Evolutionary conservation across 768 basidiomycete genomes (phyloP).

Genomic region (Cyclocybe cylindracea): DNA sequence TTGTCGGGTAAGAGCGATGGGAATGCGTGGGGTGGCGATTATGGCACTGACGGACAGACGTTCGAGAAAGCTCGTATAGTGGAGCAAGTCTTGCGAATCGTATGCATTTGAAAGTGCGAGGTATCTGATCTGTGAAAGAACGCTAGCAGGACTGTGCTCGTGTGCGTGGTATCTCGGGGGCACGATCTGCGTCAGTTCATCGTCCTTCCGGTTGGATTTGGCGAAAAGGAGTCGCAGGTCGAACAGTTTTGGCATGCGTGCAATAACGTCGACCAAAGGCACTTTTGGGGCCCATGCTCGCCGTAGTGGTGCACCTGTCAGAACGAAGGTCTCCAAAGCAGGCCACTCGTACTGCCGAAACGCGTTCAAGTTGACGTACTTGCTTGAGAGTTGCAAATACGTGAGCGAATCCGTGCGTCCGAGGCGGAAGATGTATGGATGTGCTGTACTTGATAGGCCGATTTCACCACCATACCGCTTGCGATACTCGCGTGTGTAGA

Average conservation of each 20-base stretch:
- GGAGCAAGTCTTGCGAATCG: conserved; percentile 29
- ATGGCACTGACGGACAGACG: conserved; percentile 37
- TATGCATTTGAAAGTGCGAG: conserved; percentile 42
- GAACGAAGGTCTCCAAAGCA: conserved; percentile 34
- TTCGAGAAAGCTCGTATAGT: conserved; percentile 30
- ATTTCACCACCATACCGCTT: conserved; percentile 35
- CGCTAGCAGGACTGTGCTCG: conserved; percentile 9
- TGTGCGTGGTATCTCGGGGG: too few species aligned
- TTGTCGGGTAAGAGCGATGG: conserved; percentile 32
- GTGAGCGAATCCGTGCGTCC: conserved; percentile 29
- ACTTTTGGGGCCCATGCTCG: conserved; percentile 17
- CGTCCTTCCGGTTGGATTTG: background rate
- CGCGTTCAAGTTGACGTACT: conserved; percentile 31
- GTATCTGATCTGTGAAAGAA: conserved; percentile 30
- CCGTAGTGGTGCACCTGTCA: conserved; percentile 38
- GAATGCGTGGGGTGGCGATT: conserved; percentile 34
- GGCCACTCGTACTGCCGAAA: conserved; percentile 35
- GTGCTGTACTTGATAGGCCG: conserved; percentile 31
- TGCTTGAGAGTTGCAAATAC: conserved; percentile 40
- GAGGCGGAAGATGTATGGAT: conserved; percentile 30
- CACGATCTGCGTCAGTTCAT: too few species aligned
- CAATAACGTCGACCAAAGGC: conserved; percentile 31
- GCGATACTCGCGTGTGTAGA: conserved; percentile 40
- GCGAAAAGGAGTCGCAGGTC: conserved; percentile 29
- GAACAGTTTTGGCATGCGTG: conserved; percentile 33